Evolutionary conservation across 257 asterid genomes (phyloP).

Genomic region (Echites panduratus): DNA sequence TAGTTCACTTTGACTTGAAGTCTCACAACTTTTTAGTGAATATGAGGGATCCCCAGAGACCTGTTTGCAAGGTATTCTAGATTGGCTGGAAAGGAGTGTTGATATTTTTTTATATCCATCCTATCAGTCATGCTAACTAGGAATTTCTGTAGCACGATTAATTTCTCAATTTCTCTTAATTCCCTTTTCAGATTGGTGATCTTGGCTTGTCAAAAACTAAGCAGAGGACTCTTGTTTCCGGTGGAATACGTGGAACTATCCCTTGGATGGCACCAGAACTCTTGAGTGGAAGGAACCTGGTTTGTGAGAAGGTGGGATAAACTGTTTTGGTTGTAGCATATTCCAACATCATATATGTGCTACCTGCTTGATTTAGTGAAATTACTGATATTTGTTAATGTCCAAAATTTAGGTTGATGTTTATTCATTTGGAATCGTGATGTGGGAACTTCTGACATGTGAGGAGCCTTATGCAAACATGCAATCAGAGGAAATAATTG

Average conservation of each 20-base stretch:
- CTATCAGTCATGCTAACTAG: background rate
- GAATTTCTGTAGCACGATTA: background rate
- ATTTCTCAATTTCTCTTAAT: background rate
- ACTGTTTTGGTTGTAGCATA: background rate
- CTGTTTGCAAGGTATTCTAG: conserved; percentile 30
- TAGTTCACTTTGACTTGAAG: conserved; percentile 32
- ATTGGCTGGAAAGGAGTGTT: background rate
- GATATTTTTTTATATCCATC: background rate
- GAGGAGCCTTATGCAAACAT: conserved; percentile 27
- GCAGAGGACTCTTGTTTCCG: conserved; percentile 28
- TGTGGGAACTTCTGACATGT: conserved; percentile 38
- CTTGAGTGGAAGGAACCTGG: conserved; percentile 17
- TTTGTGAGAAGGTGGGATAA: conserved; percentile 26
- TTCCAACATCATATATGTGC: background rate
- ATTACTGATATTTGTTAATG: background rate
- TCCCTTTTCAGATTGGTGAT: conserved; percentile 30
- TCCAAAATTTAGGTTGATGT: conserved; percentile 26
- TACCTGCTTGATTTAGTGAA: background rate
- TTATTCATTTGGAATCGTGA: conserved; percentile 31
- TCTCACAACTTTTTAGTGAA: conserved; percentile 33
- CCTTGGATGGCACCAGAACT: conserved; percentile 40
- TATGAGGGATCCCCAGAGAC: conserved; percentile 32
- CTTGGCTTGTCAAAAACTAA: conserved; percentile 28
- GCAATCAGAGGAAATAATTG: conserved; percentile 29
- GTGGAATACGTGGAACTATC: conserved; percentile 33